Evolutionary conservation across 176 grass and related monocot genomes (phyloP), one percentile per base, ranked within the genome.

Genomic region (Hordeum marinum): DNA sequence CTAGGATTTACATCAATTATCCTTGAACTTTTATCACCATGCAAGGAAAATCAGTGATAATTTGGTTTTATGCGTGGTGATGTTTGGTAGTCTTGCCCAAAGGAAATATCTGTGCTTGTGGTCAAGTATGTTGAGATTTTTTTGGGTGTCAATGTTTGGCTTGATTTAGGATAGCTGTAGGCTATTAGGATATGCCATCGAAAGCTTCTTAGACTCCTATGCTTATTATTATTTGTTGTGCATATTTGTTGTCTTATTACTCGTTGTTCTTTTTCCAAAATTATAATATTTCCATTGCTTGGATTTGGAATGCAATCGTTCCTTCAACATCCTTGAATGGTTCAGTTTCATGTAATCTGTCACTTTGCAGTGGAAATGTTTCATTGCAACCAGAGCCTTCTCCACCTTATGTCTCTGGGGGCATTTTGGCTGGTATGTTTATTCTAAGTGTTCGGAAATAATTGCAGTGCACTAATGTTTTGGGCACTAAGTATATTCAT

Each of bases 391-490:
- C 87, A 77, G 91, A 95, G 52, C 84, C 77, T 75, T 88, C 89
- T 75, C 85, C 87, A 31, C 76, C 87, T 79, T 62, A 93, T 87
- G 75, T 93, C 58, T 87, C 82, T 90, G 95, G 95, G 25, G 95
- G 95, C 42, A 90, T 98, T 88, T 67, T 98, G 82, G 95, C 95
- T 35, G 95, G 95, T 98, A 93, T 62, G 84, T 89, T 69, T 11
- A 64, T 89, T 39, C 32, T 11, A 77, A 29, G 12, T 83, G 52
- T 62, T 11, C 41, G 54, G 35, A 64, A 17, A 81, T 66, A 32
- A 50, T 78, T 77, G 9, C 64, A 55, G 4, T 69, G 18, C 43
- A 83, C 68, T 80, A 50, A 72, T 85, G 76, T 9, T 52, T 63
- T 80, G 18, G 17, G 36, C 3, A 67, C 57, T 62, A 9, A 60